A percentile compares a stretch with the other conserved stretches of the same genome.
phyloP scores from a whole-genome alignment of 2,329 filamentous ascomycete genomes.

The Botrytis squamosa region DNA sequence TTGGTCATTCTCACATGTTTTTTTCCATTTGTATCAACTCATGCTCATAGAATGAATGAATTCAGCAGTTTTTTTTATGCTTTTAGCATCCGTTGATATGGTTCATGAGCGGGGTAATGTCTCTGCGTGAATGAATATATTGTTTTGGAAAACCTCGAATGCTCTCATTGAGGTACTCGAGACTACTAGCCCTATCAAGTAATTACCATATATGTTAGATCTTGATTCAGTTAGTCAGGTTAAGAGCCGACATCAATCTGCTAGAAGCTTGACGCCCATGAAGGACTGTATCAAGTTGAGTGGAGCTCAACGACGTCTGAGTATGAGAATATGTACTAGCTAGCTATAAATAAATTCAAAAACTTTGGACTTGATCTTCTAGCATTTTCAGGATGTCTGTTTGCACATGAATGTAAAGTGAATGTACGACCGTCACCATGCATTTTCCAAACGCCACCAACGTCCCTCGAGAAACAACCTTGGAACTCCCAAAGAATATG shows the following conservation, averaged over 20 bases:
- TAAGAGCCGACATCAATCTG: neutral
- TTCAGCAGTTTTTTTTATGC: neutral
- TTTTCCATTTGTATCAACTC: neutral
- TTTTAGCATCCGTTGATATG: neutral
- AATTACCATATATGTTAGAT: neutral
- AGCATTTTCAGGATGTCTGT: neutral
- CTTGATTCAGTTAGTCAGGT: neutral
- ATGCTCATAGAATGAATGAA: neutral
- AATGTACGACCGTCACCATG: neutral
- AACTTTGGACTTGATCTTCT: neutral
- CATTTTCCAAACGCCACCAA: neutral
- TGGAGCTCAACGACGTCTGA: neutral
- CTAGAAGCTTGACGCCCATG: neutral
- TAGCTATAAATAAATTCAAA: neutral
- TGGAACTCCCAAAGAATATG: neutral
- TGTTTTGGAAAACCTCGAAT: neutral
- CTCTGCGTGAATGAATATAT: neutral
- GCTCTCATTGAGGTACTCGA: neutral
- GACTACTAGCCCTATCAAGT: too few species aligned
- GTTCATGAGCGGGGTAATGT: neutral
- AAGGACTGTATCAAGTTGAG: neutral
- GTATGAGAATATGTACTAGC: neutral
- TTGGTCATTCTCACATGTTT: neutral
- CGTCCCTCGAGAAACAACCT: neutral
- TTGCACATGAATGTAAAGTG: neutral